These are phyloP conservation scores for Lachnellula cervina DNA, from an alignment of 2,329 filamentous ascomycete genomes.

Conservation along the genomic window DNA sequence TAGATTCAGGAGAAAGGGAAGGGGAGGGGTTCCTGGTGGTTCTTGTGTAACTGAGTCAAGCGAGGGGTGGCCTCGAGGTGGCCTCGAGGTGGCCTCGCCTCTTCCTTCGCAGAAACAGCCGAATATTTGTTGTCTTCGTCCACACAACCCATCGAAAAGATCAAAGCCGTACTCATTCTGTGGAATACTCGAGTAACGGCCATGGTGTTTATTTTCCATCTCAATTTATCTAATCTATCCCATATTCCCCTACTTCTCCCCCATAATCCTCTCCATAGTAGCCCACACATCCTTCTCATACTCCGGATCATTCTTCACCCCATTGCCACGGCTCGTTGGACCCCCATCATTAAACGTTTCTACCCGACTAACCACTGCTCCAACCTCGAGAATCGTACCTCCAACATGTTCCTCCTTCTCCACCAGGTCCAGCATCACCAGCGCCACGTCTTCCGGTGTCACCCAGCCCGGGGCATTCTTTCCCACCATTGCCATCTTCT, in stretches of 20 bases:
- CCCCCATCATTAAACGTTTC: slow-evolving; percentile 36
- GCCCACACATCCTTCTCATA: slow-evolving; percentile 5
- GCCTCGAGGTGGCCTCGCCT: too few relatives aligned
- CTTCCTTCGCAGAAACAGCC: too few relatives aligned
- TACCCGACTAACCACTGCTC: slow-evolving; percentile 32
- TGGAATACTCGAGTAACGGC: too few relatives aligned
- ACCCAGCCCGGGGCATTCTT: slow-evolving; percentile 34
- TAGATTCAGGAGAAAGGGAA: too few relatives aligned
- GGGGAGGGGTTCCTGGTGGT: too few relatives aligned
- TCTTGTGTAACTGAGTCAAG: too few relatives aligned
- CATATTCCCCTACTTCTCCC: not conserved
- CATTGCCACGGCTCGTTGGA: slow-evolving; percentile 22
- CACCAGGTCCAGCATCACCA: slow-evolving; percentile 39
- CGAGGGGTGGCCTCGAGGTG: too few relatives aligned
- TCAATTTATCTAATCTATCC: not conserved
- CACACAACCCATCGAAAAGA: too few relatives aligned
- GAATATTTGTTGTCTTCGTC: too few relatives aligned
- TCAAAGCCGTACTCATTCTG: too few relatives aligned
- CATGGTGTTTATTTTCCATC: not conserved
- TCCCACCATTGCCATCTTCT: slow-evolving; percentile 37
- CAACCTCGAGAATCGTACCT: slow-evolving; percentile 41
- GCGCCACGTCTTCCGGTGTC: slow-evolving; percentile 39
- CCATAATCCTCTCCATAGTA: slow-evolving; percentile 5
- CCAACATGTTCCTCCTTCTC: slow-evolving; percentile 33
- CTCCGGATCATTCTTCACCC: not conserved